Percentiles rank a stretch among this genome's conserved stretches.
phyloP scores from a whole-genome alignment of 179 eudicot species.

The Camellia oleifera region DNA sequence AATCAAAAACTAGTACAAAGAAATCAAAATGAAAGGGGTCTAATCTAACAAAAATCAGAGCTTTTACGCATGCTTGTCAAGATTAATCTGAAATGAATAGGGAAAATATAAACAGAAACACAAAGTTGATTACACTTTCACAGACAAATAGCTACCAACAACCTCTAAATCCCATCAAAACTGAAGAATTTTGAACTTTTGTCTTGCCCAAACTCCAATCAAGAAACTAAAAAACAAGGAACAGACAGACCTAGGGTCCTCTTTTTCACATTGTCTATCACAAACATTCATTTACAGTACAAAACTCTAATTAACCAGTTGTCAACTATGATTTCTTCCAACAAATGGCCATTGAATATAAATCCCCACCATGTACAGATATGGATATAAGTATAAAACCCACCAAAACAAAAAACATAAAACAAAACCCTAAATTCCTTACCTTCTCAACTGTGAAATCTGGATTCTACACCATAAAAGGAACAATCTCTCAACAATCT shows the following conservation, averaged over 20 bases:
- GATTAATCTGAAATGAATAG: neutral
- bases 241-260: neutral
- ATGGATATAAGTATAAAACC: slow-evolving; percentile 4
- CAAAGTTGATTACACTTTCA: neutral
- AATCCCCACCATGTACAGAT: no score
- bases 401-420: neutral
- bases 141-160: neutral
- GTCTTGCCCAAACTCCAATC: slow-evolving; percentile 7
- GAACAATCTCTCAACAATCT: slow-evolving; percentile 16
- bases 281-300: slow-evolving; percentile 10
- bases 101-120: neutral
- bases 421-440: neutral
- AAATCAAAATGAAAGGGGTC: neutral
- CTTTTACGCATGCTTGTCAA: no score
- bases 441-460: slow-evolving; percentile 13
- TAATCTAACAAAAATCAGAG: no score
- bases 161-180: neutral
- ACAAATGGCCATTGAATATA: neutral
- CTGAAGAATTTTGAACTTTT: neutral
- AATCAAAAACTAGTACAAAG: neutral
- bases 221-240: neutral
- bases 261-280: neutral
- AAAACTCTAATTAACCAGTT: slow-evolving; percentile 4
- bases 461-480: slow-evolving; percentile 1
- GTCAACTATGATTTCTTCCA: slow-evolving; percentile 5